These are phyloP conservation scores for Paramecium primaurelia DNA, from an alignment of 73 alveolate species.

Conservation along the genomic window DNA sequence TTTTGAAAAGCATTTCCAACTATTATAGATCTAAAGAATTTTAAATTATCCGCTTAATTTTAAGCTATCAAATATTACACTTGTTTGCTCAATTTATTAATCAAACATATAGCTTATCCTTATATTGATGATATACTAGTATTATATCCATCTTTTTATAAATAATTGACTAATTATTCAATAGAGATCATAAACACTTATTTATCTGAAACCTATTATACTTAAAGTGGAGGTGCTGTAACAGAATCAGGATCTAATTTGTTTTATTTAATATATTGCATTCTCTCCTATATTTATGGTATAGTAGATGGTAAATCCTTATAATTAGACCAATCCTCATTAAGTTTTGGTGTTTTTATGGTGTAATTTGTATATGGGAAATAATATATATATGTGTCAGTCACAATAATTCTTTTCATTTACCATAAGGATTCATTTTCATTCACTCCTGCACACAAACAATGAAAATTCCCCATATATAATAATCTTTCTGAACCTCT, in stretches of 20 bases:
- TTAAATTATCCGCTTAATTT: not conserved
- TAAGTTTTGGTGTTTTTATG: not conserved
- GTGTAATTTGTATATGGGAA: not conserved
- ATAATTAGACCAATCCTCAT: not conserved
- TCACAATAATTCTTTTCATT: not conserved
- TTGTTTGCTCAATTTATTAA: not conserved
- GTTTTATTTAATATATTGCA: not conserved
- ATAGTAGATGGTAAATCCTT: not conserved
- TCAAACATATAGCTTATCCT: not conserved
- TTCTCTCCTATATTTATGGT: conserved; percentile 15
- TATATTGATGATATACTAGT: not conserved
- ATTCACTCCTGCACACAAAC: not conserved
- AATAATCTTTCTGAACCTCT: not conserved
- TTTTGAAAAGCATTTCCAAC: conserved; percentile 2
- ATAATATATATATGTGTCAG: not conserved
- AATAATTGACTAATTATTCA: not conserved
- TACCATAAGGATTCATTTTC: conserved; percentile 10
- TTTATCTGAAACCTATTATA: conserved; percentile 8
- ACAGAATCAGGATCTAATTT: not conserved
- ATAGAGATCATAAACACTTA: not conserved
- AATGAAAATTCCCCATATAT: not conserved
- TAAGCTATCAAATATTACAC: not conserved
- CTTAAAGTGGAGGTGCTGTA: not conserved
- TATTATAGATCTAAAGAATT: not conserved
- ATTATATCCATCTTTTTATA: not conserved